Base-by-base conservation (phyloP, 768 basidiomycete genomes). In the Russula foetens region DNA sequence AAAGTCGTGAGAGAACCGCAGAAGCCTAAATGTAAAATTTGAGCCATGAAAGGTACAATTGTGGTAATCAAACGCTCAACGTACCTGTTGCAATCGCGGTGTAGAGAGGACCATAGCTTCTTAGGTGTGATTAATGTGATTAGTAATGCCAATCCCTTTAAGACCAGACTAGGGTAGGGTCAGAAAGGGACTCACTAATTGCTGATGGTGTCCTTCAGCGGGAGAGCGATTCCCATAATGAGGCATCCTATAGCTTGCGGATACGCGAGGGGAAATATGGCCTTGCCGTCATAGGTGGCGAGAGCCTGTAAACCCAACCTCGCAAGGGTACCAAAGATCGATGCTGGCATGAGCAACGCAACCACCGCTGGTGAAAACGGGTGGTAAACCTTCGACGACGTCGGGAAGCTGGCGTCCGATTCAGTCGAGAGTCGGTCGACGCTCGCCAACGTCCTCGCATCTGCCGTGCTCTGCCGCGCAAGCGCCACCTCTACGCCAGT, bases 1-100 rank as follows among this genome's bases (percentile, higher is more conserved):
- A 98, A 98, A 2, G 94, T 98, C 11, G 97, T 99, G 67, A 98
- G 73, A 1, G 92, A 96, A 3, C 96, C 97, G 69, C 97, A 98
- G 72, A 98, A 92, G 15, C 92, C 94, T 87, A 60, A 26, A 39
- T 24, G 9, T 35, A 35, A 7, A 12, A n/a, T 5, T 24, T 17
- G 31, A 41, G 19, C 11, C 21, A 45, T 61, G 14, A 57, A 44
- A 39, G 46, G 9, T 11, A 28, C 51, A 19, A 12, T 29, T 44
- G n/a, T n/a, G 17, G 29, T 15, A 33, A 51, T 29, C 26, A 7
- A 23, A 23, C 52, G 35, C 29, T n/a, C 21, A 50, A 68, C 73
- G 65, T 62, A 85, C 92, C 92, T 62, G 94, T 97, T 0, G 93
- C 91, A 14, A 92, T 70, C 23, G 90, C 91, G 2, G 87, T 91